phyloP scores from a whole-genome alignment of 352 stramenopile genomes.

The Globisporangium solare region DNA sequence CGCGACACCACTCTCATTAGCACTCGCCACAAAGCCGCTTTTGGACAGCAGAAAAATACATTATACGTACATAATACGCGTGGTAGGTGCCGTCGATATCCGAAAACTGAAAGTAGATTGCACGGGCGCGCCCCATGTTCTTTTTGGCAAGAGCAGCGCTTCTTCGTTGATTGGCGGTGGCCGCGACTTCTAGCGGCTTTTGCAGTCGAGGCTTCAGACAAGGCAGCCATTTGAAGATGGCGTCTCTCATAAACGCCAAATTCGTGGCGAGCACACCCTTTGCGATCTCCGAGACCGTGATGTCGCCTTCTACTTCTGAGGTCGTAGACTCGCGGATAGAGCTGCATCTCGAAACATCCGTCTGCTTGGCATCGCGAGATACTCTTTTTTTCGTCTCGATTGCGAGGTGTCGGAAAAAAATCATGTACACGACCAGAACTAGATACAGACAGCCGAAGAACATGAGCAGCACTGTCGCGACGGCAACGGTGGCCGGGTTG shows the following conservation, averaged over 20 bases:
- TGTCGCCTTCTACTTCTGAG: slow-evolving; percentile 9
- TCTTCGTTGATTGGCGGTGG: background rate
- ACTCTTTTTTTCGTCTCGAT: slow-evolving; percentile 8
- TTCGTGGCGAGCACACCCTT: slow-evolving; percentile 12
- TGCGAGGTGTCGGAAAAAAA: slow-evolving; percentile 16
- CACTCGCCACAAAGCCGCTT: background rate
- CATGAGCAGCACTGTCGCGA: slow-evolving; percentile 10
- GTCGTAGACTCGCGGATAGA: background rate
- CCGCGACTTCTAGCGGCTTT: background rate
- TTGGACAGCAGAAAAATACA: background rate
- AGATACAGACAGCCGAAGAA: slow-evolving; percentile 12
- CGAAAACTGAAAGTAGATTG: slow-evolving; percentile 15
- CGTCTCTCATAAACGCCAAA: slow-evolving; percentile 3
- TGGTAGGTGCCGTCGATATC: slow-evolving; percentile 17
- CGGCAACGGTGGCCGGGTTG: background rate
- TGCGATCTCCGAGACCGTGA: slow-evolving; percentile 13
- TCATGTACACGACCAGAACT: slow-evolving; percentile 11
- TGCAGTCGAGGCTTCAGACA: background rate
- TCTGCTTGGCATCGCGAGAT: background rate
- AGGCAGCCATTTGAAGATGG: background rate
- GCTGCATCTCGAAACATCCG: background rate
- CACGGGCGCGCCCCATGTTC: slow-evolving; percentile 9
- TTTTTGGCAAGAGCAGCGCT: slow-evolving; percentile 1
- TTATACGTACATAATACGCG: slow-evolving; percentile 17
- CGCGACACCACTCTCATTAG: background rate